Evolutionary conservation across 2,329 filamentous ascomycete species (phyloP), one percentile per base, ranked within the genome.

Genomic region (Botrytis elliptica): DNA sequence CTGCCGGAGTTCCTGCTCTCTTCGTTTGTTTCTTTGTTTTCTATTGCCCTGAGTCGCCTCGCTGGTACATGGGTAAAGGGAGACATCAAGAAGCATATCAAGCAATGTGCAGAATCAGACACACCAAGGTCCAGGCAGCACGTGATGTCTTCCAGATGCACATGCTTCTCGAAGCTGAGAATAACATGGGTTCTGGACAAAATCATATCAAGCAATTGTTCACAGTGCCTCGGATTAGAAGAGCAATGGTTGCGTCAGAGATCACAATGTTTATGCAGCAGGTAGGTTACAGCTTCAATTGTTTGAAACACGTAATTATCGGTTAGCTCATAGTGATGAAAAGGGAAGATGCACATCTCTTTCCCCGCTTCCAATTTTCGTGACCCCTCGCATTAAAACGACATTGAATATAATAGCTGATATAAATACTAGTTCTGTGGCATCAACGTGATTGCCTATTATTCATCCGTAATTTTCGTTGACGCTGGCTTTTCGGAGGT

Each of bases 261-360:
- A 86, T 90, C 60, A 88, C 90, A 74, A 91, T 91, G 89, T 91
- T 90, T 75, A 87, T 90, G 86, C 89, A 92, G 52, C 68, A 70
- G 68, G 68, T 70, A 62, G 18, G 25, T 12, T 18, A 29, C 14
- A 46, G 16, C 25, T 36, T 42, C 49, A 9, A 65, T 29, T 57
- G 6, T n/a, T 4, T 14, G 14, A 57, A 18, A 33, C 52, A 57
- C 52, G 7, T 18, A 3, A 57, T 33, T 33, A 29, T 57, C 6
- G 52, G 52, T n/a, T 29, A 33, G 52, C n/a, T 57, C 52, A 57
- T 29, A 29, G n/a, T 29, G 52, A 57, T 57, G 52, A 57, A 57
- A 57, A 9, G 52, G 52, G 52, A n/a, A 57, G n/a, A 57, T 29
- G n/a, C 52, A 55, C 2, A 29, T 57, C 14, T 57, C 12, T 29